Base-by-base conservation (phyloP, 73 alveolate genomes). In the Symbiodinium natans region DNA sequence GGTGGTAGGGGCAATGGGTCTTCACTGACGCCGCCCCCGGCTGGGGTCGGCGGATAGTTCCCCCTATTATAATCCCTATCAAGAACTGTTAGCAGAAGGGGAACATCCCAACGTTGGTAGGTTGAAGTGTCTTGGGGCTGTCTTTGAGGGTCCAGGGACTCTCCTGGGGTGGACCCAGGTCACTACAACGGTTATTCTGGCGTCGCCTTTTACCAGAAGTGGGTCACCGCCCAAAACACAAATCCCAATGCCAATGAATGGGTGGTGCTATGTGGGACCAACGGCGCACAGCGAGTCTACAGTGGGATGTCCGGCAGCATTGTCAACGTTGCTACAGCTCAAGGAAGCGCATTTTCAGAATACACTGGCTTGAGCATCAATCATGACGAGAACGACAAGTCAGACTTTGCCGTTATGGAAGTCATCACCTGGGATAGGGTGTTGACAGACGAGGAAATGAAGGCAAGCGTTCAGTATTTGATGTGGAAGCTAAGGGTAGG, bases 371-470 rank as follows among this genome's bases (percentile, higher is more conserved):
- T 33, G 52, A 10, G 38, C 29, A 29, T 41, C 86, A 71, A 89
- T n/a, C 87, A 75, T 2, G 15, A 27, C 0, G 2, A 9, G 34
- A 2, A 21, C 0, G 86, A 54, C 41, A 38, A 7, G 1, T 41
- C 77, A 13, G 87, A 80, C 36, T 89, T 27, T 25, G 96, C 54
- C 5, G 86, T 36, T 21, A 89, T 89, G 96, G 96, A 89, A 80
- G 77, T 89, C 54, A 63, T 89, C 41, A 89, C 96, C 25, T 89
- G 96, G 96, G 82, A 89, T 42, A 48, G 96, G 36, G 96, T 87
- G 27, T 75, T 89, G 29, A 40, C 87, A n/a, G 87, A 89, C 41
- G 96, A 31, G 0, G 96, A 89, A 42, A 89, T 89, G 86, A 29
- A n/a, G 34, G 39, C 33, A 29, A 46, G 71, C 38, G 75, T 89